phyloP scores from a whole-genome alignment of 2,329 filamentous ascomycete genomes.

The Trichophyton benhamiae region DNA sequence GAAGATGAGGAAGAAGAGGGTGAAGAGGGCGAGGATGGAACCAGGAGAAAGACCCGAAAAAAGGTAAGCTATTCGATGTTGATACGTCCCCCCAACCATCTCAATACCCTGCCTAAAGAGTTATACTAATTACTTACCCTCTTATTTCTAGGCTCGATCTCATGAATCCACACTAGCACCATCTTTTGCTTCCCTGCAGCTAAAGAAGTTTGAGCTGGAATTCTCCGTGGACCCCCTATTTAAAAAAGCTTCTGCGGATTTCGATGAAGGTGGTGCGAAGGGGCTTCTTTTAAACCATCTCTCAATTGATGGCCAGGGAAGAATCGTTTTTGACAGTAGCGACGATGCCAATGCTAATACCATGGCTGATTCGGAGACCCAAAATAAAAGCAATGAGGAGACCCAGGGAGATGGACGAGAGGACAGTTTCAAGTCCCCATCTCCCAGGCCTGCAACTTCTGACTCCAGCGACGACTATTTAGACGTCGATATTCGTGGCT shows the following conservation, averaged over 20 bases:
- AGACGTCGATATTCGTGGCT: conserved; percentile 64
- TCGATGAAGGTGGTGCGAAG: conserved; percentile 95
- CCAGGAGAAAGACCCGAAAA: conserved; percentile 48
- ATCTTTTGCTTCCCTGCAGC: conserved; percentile 73
- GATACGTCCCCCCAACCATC: not conserved
- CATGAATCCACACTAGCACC: conserved; percentile 88
- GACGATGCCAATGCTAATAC: conserved; percentile 57
- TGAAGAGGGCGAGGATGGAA: conserved; percentile 24
- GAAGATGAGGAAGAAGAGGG: conserved; percentile 23
- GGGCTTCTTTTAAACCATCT: conserved; percentile 88
- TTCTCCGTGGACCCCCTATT: conserved; percentile 97
- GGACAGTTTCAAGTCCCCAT: conserved; percentile 27
- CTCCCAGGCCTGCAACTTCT: conserved; percentile 24
- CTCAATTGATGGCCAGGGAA: conserved; percentile 81
- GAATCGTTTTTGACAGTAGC: conserved; percentile 97
- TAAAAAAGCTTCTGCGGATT: conserved; percentile 96
- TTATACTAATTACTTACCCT: not conserved
- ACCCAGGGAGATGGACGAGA: conserved; percentile 29
- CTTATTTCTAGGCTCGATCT: conserved; percentile 48
- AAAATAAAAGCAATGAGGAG: conserved; percentile 15
- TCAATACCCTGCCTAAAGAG: too few relatives aligned
- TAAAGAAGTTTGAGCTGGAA: conserved; percentile 96
- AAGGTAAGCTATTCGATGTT: conserved; percentile 42
- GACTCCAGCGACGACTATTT: conserved; percentile 41
- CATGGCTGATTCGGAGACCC: conserved; percentile 27